These are phyloP conservation scores for Sphagnurus paluster DNA, from an alignment of 1,284 basidiomycete species.

Conservation along the genomic window DNA sequence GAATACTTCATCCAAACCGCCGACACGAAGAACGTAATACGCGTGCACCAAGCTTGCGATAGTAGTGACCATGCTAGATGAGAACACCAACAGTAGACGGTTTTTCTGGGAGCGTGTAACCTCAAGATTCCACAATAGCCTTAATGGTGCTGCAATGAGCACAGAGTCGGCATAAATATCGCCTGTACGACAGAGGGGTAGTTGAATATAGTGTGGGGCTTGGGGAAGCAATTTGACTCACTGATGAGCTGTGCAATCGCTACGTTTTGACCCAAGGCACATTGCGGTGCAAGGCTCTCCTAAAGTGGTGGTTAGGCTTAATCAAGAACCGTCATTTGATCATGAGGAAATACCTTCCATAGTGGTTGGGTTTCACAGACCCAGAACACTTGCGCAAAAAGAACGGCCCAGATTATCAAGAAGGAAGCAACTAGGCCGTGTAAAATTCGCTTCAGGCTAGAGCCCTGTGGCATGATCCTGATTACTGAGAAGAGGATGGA, in stretches of 20 bases:
- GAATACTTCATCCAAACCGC: constrained; percentile 11
- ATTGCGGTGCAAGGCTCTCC: constrained; percentile 15
- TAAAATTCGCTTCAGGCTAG: constrained; percentile 18
- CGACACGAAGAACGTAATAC: constrained; percentile 13
- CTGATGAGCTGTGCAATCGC: constrained; percentile 17
- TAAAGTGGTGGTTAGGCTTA: not conserved
- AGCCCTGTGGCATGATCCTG: constrained; percentile 18
- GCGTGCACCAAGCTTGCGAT: constrained; percentile 15
- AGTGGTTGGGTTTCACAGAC: constrained; percentile 19
- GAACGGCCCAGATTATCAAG: constrained; percentile 20
- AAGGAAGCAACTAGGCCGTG: constrained; percentile 17
- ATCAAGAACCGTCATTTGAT: not conserved
- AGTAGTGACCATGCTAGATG: constrained; percentile 16
- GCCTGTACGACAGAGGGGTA: constrained; percentile 6
- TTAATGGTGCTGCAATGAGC: constrained; percentile 12
- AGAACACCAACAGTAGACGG: constrained; percentile 15
- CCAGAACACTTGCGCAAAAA: constrained; percentile 27
- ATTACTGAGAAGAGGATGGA: constrained; percentile 28
- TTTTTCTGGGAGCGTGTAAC: constrained; percentile 10
- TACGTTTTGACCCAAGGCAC: constrained; percentile 10
- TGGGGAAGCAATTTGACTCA: not conserved
- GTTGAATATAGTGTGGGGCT: not conserved
- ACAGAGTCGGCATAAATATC: constrained; percentile 17
- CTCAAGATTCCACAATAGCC: constrained; percentile 15
- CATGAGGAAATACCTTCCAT: constrained; percentile 12